phyloP scores from a whole-genome alignment of 176 grass and related monocot genomes.

The Triticum dicoccoides region DNA sequence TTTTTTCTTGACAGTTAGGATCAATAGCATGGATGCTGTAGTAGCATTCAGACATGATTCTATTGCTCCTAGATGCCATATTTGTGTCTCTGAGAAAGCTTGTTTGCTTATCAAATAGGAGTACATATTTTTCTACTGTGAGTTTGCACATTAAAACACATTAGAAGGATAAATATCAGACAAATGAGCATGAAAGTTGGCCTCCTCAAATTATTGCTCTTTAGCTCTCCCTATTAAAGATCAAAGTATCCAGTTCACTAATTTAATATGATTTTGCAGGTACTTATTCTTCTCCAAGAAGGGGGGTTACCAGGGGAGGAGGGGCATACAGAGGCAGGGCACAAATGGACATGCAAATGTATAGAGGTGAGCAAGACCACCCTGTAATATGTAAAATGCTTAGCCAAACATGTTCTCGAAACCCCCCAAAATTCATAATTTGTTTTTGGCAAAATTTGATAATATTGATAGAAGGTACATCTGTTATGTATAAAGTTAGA shows the following conservation, averaged over 20 bases:
- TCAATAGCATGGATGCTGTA: not conserved
- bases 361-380: not conserved
- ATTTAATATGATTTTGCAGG: not conserved
- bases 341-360: not conserved
- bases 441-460: too few relatives aligned
- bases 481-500: too few relatives aligned
- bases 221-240: not conserved
- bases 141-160: too few relatives aligned
- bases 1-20: not conserved
- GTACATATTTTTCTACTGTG: too few relatives aligned
- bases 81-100: not conserved
- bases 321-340: not conserved
- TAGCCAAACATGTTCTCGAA: not conserved
- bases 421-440: not conserved
- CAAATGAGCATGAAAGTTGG: not conserved
- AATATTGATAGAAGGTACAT: too few relatives aligned
- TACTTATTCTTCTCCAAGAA: not conserved
- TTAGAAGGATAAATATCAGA: not conserved
- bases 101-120: too few relatives aligned
- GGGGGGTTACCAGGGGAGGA: not conserved
- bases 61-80: not conserved
- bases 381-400: not conserved
- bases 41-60: not conserved
- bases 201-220: not conserved
- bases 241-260: not conserved